Base-by-base conservation (phyloP, 2,329 filamentous ascomycete genomes). In the Clarireedia homoeocarpa region DNA sequence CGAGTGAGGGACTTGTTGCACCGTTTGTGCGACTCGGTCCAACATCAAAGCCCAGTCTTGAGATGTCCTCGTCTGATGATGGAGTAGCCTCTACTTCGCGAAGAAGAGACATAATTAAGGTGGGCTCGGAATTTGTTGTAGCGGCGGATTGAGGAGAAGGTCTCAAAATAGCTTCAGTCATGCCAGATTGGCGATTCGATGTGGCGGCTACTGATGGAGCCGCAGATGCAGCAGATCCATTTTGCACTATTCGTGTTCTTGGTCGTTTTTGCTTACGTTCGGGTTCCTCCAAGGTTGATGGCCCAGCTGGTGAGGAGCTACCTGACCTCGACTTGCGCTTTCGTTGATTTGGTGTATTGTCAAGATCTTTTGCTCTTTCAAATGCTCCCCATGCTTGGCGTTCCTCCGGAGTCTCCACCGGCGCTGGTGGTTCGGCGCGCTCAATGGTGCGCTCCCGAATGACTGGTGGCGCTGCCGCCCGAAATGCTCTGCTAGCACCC, bases 231-330 rank as follows among this genome's bases (percentile, higher is more conserved):
- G 71, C 71, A 44, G 76, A 74, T 15, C 74, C 70, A 51, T 82
- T 77, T 53, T 77, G 77, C 51, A 86, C 75, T 50, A 88, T 79
- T 63, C 88, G 81, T 20, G 89, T 94, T 58, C 91, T 83, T 30
- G 91, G 91, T 15, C 91, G 86, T 73, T 96, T 96, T 47, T 95
- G 75, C 70, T 89, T 91, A 51, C 91, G 83, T 70, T 94, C 85
- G 0, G 87, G 87, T 64, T 92, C 82, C 51, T 74, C 72, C 24
- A 83, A 82, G 30, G 78, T 75, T 58, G 59, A 45, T 57, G 3
- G 81, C 77, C 62, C 90, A 88, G 76, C 76, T 2, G 88, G 88
- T 6, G 89, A 91, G 10, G 81, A 80, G 12, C 86, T 88, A 2
- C 80, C 75, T 3, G 90, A 95, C 40, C 78, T 76, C 6, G 77